Evolutionary conservation across 148 eudicot species (phyloP).

Genomic region (Rhododendron ferrugineum): DNA sequence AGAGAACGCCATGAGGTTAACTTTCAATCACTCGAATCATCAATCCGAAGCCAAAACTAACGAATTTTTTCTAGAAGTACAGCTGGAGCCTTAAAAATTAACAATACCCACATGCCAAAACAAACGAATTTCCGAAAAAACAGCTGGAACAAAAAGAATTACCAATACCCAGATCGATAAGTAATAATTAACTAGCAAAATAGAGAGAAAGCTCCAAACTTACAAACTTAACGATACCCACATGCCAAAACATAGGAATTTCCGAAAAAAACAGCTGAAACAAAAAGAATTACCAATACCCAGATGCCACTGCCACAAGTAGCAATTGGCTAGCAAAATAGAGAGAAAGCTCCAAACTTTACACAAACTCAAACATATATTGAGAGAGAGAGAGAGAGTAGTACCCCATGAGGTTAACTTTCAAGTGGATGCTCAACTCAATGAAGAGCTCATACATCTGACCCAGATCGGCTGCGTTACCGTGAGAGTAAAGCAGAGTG

Average conservation of each 20-base stretch:
- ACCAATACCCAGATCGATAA: background rate
- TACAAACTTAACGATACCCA: background rate
- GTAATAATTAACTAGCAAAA: background rate
- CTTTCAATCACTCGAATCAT: background rate
- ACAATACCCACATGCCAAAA: background rate
- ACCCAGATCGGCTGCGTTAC: conserved; percentile 79
- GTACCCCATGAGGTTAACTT: conserved; percentile 71
- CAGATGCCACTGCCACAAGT: background rate
- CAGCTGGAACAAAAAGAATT: too few species aligned
- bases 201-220: background rate
- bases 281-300: background rate
- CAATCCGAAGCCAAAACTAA: background rate
- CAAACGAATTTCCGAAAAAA: background rate
- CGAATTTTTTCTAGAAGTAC: background rate
- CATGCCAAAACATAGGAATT: background rate
- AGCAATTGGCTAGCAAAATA: background rate
- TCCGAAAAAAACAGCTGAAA: background rate
- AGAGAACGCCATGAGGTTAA: too few species aligned
- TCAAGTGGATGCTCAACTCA: conserved; percentile 53
- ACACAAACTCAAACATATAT: background rate
- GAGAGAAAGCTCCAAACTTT: background rate
- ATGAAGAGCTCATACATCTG: conserved; percentile 77
- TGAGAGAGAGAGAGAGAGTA: background rate
- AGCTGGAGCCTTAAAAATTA: background rate
- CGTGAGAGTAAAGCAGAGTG: conserved; percentile 67